Percentiles rank a stretch among this genome's conserved stretches.
These are phyloP conservation scores for Inga laurina DNA, from an alignment of 306 rosid genomes.

Conservation along the genomic window DNA sequence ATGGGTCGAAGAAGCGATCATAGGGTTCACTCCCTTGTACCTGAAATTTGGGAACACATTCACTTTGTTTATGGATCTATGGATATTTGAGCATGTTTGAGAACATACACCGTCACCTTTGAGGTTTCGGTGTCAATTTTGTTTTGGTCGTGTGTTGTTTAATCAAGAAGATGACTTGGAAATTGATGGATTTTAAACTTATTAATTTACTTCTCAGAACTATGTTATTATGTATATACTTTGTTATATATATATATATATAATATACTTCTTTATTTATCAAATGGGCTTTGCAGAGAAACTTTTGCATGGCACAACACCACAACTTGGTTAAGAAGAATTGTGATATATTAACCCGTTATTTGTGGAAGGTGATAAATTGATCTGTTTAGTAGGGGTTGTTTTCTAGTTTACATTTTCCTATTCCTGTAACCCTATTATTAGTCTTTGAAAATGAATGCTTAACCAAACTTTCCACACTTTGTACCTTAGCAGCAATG, in stretches of 20 bases:
- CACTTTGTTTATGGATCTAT: neutral
- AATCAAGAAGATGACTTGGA: neutral
- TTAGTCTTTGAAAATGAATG: slow-evolving; percentile 6
- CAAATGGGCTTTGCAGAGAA: neutral
- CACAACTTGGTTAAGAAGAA: neutral
- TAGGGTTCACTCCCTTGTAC: neutral
- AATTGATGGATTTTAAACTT: neutral
- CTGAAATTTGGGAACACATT: neutral
- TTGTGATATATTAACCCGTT: neutral
- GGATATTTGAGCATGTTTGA: neutral
- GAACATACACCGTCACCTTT: neutral
- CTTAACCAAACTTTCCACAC: slow-evolving; percentile 5
- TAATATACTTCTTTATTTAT: neutral
- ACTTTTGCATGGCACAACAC: neutral
- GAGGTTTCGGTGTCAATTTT: neutral
- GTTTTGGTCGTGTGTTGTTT: neutral
- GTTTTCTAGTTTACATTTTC: neutral
- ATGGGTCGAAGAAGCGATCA: neutral
- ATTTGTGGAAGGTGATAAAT: neutral
- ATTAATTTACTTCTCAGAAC: neutral
- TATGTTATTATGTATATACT: neutral
- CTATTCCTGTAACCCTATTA: neutral
- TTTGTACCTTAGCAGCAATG: neutral
- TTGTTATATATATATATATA: neutral
- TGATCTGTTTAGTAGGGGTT: neutral